Evolutionary conservation across 495 filamentous ascomycete species (phyloP), one percentile per base, ranked within the genome.

Genomic region (Xylaria sp.): DNA sequence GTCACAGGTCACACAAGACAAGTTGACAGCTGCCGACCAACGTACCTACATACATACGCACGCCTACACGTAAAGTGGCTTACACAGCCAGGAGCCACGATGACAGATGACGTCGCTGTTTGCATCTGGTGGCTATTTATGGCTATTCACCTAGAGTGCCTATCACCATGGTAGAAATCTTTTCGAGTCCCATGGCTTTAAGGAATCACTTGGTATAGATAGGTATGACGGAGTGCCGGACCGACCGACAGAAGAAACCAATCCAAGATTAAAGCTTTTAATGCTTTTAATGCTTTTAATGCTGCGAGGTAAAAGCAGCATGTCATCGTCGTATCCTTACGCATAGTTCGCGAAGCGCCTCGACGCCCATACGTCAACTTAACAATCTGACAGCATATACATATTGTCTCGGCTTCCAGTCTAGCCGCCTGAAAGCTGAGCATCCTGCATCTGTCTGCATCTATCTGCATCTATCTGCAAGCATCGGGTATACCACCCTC

Each of bases 21-120:
- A n/a, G n/a, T n/a, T n/a, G n/a, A n/a, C n/a, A n/a, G n/a, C n/a
- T n/a, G n/a, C n/a, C n/a, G n/a, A n/a, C n/a, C n/a, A n/a, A n/a
- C n/a, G n/a, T n/a, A n/a, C n/a, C n/a, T n/a, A n/a, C n/a, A n/a
- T n/a, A n/a, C n/a, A n/a, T n/a, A n/a, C n/a, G n/a, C n/a, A n/a
- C n/a, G n/a, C n/a, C n/a, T n/a, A n/a, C n/a, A n/a, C n/a, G n/a
- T n/a, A n/a, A n/a, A n/a, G n/a, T n/a, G n/a, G n/a, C n/a, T n/a
- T 37, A 37, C 35, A 37, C 35, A 37, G 19, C 9, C 52, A 31
- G 31, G 52, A n/a, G n/a, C n/a, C n/a, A n/a, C n/a, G n/a, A n/a
- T n/a, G n/a, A n/a, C n/a, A n/a, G n/a, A 55, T 59, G 57, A 59
- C 57, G 57, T 59, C 57, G 57, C 33, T 21, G 17, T 59, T 35